Base-by-base conservation (phyloP, 2,329 filamentous ascomycete genomes). In the Gremmenia infestans region DNA sequence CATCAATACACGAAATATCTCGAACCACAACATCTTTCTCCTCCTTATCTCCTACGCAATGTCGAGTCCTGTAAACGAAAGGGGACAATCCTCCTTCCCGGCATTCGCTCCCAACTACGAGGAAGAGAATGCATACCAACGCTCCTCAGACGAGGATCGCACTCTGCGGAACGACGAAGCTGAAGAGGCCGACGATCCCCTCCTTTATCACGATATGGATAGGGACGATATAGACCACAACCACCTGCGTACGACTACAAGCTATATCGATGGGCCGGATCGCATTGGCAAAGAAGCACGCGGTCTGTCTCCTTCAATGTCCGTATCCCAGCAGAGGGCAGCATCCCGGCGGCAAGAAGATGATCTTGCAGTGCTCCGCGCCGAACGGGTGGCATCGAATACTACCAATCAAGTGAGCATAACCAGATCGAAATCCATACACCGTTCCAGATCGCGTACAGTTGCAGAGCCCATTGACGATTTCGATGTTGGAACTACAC, bases 291-390 rank as follows among this genome's bases (percentile, higher is more conserved):
- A 14, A 56, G 68, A 58, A 65, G 62, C 48, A 23, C 56, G 52
- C 19, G 46, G 48, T 12, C 15, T n/a, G 12, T 66, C 63, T 1
- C 64, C 28, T 11, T 32, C 68, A 4, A 57, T 65, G 42, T 85
- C 83, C 0, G 78, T 81, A 1, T 82, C 81, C 0, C 75, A 78
- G 56, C 76, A 74, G 15, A 77, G 84, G 40, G 85, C 87, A 68
- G 76, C 85, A 64, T 78, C 80, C 5, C 76, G 78, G 57, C 76
- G 83, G 48, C 72, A 88, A 32, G 80, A 86, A 54, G 86, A 89
- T 70, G 85, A 89, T 57, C 71, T 89, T 52, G 76, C 81, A 45
- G 73, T 89, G 67, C 74, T 88, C 47, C 80, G 85, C 61, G 81
- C 84, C 2, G 86, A 89, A 71, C 77, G 81, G 11, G 76, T 84